phyloP scores from a whole-genome alignment of 441 rosid genomes.

The Gossypium trilobum region DNA sequence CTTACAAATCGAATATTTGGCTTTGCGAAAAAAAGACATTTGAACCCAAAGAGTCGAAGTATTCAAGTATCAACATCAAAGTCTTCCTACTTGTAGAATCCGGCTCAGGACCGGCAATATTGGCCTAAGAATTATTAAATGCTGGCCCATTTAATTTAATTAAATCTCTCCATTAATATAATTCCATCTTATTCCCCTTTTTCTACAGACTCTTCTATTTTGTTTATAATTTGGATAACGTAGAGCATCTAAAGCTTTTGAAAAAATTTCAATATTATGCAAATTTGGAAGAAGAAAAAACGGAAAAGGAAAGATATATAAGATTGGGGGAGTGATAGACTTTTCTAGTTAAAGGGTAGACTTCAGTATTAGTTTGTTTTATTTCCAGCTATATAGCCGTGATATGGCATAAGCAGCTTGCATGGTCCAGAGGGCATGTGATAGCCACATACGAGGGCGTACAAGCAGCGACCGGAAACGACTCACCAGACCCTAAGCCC shows the following conservation, averaged over 20 bases:
- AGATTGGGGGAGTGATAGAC: neutral
- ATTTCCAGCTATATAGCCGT: neutral
- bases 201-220: conserved; percentile 10
- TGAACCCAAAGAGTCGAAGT: neutral
- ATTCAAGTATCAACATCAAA: conserved; percentile 18
- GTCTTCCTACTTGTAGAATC: conserved; percentile 11
- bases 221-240: neutral
- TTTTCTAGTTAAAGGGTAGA: neutral
- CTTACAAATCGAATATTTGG: conserved; percentile 16
- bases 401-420: neutral
- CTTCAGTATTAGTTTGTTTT: neutral
- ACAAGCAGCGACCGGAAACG: neutral
- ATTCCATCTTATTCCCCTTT: neutral
- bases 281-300: neutral
- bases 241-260: neutral
- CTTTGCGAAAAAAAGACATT: conserved; percentile 6
- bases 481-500: neutral
- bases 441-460: conserved; percentile 13
- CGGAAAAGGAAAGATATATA: neutral
- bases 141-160: conserved; percentile 21
- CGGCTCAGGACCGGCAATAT: conserved; percentile 25
- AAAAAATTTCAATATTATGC: neutral
- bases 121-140: conserved; percentile 27
- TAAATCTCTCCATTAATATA: neutral
- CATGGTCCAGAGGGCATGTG: conserved; percentile 36